A percentile compares a stretch with the other conserved stretches of the same genome.
Conservation (phyloP, 2,329 filamentous ascomycete species). For the Pseudogymnoascus sp. region DNA sequence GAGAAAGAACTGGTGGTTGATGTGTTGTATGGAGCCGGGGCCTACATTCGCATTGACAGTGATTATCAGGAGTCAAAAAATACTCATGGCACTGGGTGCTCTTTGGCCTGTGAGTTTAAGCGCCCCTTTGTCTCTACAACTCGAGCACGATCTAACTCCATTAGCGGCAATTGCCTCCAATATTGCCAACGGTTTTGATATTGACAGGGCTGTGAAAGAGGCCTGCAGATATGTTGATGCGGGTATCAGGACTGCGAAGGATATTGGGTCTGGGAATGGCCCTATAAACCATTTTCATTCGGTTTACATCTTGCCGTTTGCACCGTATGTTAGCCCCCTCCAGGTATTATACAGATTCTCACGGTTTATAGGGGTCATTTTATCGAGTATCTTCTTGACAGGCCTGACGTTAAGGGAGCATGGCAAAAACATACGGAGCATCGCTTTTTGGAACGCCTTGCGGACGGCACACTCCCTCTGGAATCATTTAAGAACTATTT, state of each 20-base stretch:
- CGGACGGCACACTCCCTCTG: slow-evolving; percentile 64
- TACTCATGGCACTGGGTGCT: slow-evolving; percentile 93
- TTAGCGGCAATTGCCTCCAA: slow-evolving; percentile 67
- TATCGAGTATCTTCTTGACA: slow-evolving; percentile 71
- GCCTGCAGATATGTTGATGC: slow-evolving; percentile 66
- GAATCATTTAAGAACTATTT: slow-evolving; percentile 83
- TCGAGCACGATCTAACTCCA: slow-evolving; percentile 7
- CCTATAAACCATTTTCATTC: slow-evolving; percentile 77
- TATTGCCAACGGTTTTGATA: slow-evolving; percentile 50
- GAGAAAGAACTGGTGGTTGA: slow-evolving; percentile 67
- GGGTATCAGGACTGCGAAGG: slow-evolving; percentile 47
- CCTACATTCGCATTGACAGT: slow-evolving; percentile 58
- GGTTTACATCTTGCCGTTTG: slow-evolving; percentile 58
- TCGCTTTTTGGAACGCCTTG: slow-evolving; percentile 71
- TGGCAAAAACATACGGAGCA: slow-evolving; percentile 78
- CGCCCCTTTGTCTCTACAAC: background rate
- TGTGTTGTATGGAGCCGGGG: slow-evolving; percentile 59
- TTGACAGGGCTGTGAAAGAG: slow-evolving; percentile 55
- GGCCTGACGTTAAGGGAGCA: slow-evolving; percentile 62
- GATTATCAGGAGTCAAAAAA: slow-evolving; percentile 66
- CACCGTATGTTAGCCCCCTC: slow-evolving; percentile 35
- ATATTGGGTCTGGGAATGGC: slow-evolving; percentile 56
- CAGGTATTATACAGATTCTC: background rate
- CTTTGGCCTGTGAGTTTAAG: slow-evolving; percentile 65
- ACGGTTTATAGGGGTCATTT: slow-evolving; percentile 57